Percentiles rank a stretch among this genome's conserved stretches.
Evolutionary conservation across 192 early-diverging fungal species (phyloP).

Genomic region (Backusella psychrophila): DNA sequence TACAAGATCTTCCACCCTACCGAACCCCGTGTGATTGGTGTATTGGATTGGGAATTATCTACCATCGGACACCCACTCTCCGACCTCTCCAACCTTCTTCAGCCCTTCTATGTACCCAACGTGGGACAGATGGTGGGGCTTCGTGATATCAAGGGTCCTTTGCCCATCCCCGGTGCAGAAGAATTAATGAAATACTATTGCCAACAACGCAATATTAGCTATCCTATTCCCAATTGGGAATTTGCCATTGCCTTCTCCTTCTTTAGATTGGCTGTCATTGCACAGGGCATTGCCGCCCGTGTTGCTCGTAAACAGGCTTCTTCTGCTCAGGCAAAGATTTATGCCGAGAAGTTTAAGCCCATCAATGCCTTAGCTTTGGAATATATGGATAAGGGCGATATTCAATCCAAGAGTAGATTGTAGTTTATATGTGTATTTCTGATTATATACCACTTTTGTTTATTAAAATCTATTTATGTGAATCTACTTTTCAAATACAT

Average conservation of each 20-base stretch:
- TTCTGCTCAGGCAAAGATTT: constrained; percentile 54
- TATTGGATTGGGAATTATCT: constrained; percentile 92
- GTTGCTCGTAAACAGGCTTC: constrained; percentile 83
- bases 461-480: neutral
- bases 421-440: neutral
- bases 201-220: constrained; percentile 49
- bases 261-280: constrained; percentile 78
- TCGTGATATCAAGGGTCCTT: constrained; percentile 39
- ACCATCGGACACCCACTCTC: constrained; percentile 91
- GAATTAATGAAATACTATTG: constrained; percentile 75
- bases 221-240: constrained; percentile 75
- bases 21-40: constrained; percentile 75
- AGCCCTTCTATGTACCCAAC: constrained; percentile 62
- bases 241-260: constrained; percentile 85
- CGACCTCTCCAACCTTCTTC: constrained; percentile 85
- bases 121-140: constrained; percentile 34
- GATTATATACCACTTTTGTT: neutral
- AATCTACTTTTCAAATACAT: neutral
- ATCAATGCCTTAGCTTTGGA: constrained; percentile 53
- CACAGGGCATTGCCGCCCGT: constrained; percentile 87
- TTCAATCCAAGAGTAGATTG: neutral
- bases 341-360: constrained; percentile 45
- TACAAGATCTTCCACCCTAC: constrained; percentile 70
- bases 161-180: constrained; percentile 60
- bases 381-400: constrained; percentile 55